Evolutionary conservation across 176 grass and related monocot genomes (phyloP).

Genomic region (Elaeis guineensis): DNA sequence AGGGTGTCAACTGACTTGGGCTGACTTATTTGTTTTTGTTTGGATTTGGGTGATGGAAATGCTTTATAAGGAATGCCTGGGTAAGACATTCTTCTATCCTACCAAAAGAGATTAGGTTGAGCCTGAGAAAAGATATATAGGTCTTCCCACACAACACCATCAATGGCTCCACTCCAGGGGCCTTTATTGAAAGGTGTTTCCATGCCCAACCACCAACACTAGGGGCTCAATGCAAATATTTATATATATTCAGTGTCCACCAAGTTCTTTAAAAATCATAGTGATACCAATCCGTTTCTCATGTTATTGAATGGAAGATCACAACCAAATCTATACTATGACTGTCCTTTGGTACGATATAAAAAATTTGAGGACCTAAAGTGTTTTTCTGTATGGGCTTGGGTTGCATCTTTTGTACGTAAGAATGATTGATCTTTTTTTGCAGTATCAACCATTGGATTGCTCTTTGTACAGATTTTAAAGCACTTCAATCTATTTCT

Average conservation of each 20-base stretch:
- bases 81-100: conserved; percentile 27
- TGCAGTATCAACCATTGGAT: no score
- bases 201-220: conserved; percentile 11
- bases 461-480: no score
- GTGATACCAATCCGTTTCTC: conserved; percentile 27
- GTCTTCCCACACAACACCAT: conserved; percentile 23
- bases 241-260: neutral
- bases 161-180: conserved; percentile 13
- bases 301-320: no score
- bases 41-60: conserved; percentile 2
- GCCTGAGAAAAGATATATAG: no score
- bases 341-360: no score
- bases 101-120: conserved; percentile 32
- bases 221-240: conserved; percentile 35
- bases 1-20: conserved; percentile 29
- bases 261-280: conserved; percentile 11
- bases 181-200: conserved; percentile 19
- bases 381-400: no score
- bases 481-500: no score
- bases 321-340: conserved; percentile 17
- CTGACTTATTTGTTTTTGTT: conserved; percentile 30
- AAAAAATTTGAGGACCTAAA: no score
- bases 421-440: no score
- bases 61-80: conserved; percentile 20
- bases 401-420: no score